Percentiles rank a stretch among this genome's conserved stretches.
Conservation (phyloP, 2,329 filamentous ascomycete species). For the Ceratocystis lukuohia region DNA sequence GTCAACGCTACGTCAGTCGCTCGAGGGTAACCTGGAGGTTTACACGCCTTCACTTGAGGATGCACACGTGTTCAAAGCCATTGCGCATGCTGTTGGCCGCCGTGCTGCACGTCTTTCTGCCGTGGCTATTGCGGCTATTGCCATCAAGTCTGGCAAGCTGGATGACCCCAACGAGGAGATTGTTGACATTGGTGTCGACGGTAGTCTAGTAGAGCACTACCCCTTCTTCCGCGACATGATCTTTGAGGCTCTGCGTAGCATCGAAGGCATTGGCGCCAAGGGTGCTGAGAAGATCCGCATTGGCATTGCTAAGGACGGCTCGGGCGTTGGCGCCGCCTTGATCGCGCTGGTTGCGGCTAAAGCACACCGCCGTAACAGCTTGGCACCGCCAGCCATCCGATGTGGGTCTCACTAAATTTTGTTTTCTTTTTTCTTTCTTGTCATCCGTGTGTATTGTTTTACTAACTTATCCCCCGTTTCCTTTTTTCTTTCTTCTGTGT, state of each 20-base stretch:
- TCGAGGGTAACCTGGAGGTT: conserved; percentile 65
- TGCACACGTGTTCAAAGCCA: conserved; percentile 71
- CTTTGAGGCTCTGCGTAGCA: conserved; percentile 61
- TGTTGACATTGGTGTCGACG: conserved; percentile 84
- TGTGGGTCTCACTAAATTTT: conserved; percentile 11
- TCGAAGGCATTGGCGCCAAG: conserved; percentile 61
- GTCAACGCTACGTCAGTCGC: conserved; percentile 58
- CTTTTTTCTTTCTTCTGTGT: background rate
- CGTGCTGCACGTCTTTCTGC: conserved; percentile 80
- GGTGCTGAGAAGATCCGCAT: conserved; percentile 83
- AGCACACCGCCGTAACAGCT: conserved; percentile 16
- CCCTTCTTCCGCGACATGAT: conserved; percentile 84
- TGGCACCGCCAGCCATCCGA: conserved; percentile 15
- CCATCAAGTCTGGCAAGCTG: conserved; percentile 67
- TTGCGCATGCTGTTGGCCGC: conserved; percentile 72
- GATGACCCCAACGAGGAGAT: conserved; percentile 51
- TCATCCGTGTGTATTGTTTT: background rate
- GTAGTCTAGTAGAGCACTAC: conserved; percentile 89
- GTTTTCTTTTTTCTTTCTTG: background rate
- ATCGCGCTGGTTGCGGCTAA: conserved; percentile 76
- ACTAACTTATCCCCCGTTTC: background rate
- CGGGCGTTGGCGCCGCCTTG: conserved; percentile 61
- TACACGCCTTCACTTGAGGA: conserved; percentile 68
- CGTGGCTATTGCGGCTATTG: conserved; percentile 72
- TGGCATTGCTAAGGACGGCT: conserved; percentile 93